Evolutionary conservation across 2,329 filamentous ascomycete species (phyloP).

Genomic region (Teratosphaeria nubilosa): DNA sequence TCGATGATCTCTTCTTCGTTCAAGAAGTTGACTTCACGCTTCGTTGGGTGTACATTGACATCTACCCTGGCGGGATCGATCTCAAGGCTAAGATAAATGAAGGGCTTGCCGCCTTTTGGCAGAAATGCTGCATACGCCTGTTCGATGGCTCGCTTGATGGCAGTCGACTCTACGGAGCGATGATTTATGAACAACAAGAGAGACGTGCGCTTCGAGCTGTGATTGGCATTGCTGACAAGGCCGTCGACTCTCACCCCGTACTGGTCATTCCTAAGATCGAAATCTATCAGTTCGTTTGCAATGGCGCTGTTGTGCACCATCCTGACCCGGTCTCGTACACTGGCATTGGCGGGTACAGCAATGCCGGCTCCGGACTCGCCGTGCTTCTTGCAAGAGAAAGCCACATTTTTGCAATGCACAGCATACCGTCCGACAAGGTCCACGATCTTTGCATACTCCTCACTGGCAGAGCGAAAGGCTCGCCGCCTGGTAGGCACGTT

Average conservation of each 20-base stretch:
- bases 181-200: conserved; percentile 94
- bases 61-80: conserved; percentile 89
- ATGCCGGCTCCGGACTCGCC: conserved; percentile 78
- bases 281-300: conserved; percentile 77
- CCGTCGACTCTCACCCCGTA: conserved; percentile 79
- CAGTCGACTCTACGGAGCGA: conserved; percentile 78
- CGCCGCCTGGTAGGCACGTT: conserved; percentile 80
- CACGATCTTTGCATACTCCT: conserved; percentile 96
- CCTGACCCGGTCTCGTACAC: conserved; percentile 70
- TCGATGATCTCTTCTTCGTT: conserved; percentile 96
- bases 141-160: conserved; percentile 81
- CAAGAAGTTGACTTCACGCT: conserved; percentile 91
- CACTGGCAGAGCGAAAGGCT: conserved; percentile 82
- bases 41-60: conserved; percentile 96
- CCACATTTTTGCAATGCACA: conserved; percentile 81
- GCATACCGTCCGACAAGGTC: conserved; percentile 91
- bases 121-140: conserved; percentile 80
- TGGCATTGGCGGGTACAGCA: conserved; percentile 64
- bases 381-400: conserved; percentile 94
- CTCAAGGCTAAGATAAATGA: conserved; percentile 82
- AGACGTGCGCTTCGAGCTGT: conserved; percentile 80
- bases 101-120: conserved; percentile 89
- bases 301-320: conserved; percentile 78
- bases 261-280: conserved; percentile 59
- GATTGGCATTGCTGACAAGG: conserved; percentile 85